Evolutionary conservation across 2,329 filamentous ascomycete species (phyloP).

Genomic region (Elsinoe fawcettii): DNA sequence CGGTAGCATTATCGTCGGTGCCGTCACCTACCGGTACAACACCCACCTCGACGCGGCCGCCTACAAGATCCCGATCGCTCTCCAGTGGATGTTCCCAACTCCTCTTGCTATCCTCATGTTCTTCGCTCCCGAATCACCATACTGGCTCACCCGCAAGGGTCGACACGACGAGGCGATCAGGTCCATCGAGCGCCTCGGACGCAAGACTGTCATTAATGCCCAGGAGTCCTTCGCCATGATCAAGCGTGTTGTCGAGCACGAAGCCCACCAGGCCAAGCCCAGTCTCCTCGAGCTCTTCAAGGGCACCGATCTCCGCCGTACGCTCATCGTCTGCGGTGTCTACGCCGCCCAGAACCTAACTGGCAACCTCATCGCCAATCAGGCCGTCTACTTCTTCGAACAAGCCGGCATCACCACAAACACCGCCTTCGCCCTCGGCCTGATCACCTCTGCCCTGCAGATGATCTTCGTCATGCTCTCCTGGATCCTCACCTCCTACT

Average conservation of each 20-base stretch:
- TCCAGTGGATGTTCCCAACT: slow-evolving; percentile 54
- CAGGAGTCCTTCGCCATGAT: slow-evolving; percentile 50
- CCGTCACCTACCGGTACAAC: slow-evolving; percentile 49
- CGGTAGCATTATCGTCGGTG: slow-evolving; percentile 53
- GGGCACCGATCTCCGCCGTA: slow-evolving; percentile 48
- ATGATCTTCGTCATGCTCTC: slow-evolving; percentile 57
- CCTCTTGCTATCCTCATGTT: slow-evolving; percentile 47
- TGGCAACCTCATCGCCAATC: slow-evolving; percentile 56
- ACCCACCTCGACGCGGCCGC: slow-evolving; percentile 26
- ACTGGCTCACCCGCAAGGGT: slow-evolving; percentile 49
- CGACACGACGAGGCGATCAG: slow-evolving; percentile 38
- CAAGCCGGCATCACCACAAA: slow-evolving; percentile 52
- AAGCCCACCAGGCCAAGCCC: slow-evolving; percentile 41
- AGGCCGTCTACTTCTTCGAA: slow-evolving; percentile 55
- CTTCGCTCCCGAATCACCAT: slow-evolving; percentile 45
- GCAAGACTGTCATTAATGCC: slow-evolving; percentile 31
- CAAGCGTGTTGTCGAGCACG: slow-evolving; percentile 50
- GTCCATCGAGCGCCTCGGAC: slow-evolving; percentile 45
- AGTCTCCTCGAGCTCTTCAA: slow-evolving; percentile 47
- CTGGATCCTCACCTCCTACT: slow-evolving; percentile 58
- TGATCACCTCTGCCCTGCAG: slow-evolving; percentile 58
- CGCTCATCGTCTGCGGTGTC: slow-evolving; percentile 49
- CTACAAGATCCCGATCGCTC: slow-evolving; percentile 47
- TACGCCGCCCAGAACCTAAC: slow-evolving; percentile 55
- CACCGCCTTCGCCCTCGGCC: slow-evolving; percentile 53